phyloP scores from a whole-genome alignment of 1,284 basidiomycete genomes.

The Inonotus hispidus region DNA sequence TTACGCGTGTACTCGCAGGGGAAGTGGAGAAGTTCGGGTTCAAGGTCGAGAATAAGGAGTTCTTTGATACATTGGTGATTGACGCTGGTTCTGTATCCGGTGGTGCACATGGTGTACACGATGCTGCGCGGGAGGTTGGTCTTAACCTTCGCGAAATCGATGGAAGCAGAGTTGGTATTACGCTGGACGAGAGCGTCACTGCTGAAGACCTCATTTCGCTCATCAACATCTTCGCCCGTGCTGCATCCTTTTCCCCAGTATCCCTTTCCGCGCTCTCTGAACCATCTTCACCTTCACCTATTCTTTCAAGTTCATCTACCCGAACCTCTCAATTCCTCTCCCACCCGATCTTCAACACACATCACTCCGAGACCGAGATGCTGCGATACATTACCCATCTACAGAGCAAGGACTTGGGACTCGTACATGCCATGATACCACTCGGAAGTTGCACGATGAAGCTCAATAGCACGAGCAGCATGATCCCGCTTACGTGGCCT shows the following conservation, averaged over 20 bases:
- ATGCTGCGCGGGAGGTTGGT: conserved; percentile 56
- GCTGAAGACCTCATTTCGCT: conserved; percentile 71
- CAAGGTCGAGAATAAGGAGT: conserved; percentile 56
- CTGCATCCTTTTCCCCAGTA: conserved; percentile 39
- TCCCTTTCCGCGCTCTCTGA: conserved; percentile 32
- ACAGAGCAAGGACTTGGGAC: conserved; percentile 90
- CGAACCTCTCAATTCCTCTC: conserved; percentile 77
- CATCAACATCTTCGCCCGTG: conserved; percentile 77
- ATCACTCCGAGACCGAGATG: conserved; percentile 98
- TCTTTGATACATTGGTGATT: conserved; percentile 95
- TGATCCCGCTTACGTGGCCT: conserved; percentile 94
- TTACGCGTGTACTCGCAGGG: conserved; percentile 76
- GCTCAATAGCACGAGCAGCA: conserved; percentile 93
- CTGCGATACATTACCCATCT: conserved; percentile 93
- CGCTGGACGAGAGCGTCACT: conserved; percentile 88
- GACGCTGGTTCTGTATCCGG: conserved; percentile 60
- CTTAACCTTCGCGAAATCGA: conserved; percentile 88
- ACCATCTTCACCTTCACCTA: conserved; percentile 36
- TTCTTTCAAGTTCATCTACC: conserved; percentile 54
- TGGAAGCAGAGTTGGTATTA: conserved; percentile 76
- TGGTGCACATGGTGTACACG: conserved; percentile 65
- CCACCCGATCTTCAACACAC: conserved; percentile 90
- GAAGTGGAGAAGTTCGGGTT: conserved; percentile 73
- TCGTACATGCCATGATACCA: conserved; percentile 96
- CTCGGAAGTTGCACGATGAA: conserved; percentile 98